These are phyloP conservation scores for Tolypocladium sp. DNA, from an alignment of 2,329 filamentous ascomycete genomes.

Conservation along the genomic window DNA sequence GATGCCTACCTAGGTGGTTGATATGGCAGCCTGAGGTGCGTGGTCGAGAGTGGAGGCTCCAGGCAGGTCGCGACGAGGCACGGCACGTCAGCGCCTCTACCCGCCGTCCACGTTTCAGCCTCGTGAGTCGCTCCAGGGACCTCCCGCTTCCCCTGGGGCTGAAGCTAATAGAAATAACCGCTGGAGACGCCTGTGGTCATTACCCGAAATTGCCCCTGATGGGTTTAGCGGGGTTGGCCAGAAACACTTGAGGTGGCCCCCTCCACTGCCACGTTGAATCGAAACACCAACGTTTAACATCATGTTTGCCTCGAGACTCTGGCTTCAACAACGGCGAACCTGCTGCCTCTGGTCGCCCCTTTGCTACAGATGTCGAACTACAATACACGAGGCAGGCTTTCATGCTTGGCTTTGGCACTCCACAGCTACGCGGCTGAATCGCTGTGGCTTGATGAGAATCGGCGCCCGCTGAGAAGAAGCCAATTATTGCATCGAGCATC, in stretches of 20 bases:
- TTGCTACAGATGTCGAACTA: not conserved
- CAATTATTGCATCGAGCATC: not conserved
- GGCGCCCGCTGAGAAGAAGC: not conserved
- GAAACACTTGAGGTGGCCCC: no score
- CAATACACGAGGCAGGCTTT: not conserved
- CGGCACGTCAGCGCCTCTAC: not conserved
- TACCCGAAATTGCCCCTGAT: no score
- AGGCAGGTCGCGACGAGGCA: not conserved
- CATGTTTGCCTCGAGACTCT: no score
- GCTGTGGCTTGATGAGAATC: not conserved
- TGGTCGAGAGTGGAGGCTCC: not conserved
- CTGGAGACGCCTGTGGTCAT: no score
- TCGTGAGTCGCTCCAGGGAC: not conserved
- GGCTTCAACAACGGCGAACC: no score
- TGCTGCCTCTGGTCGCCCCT: no score
- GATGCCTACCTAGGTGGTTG: not conserved
- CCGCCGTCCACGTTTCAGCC: not conserved
- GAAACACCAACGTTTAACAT: no score
- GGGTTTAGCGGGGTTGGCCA: no score
- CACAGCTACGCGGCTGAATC: not conserved
- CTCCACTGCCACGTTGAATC: no score
- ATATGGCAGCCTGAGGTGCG: not conserved
- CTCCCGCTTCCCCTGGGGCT: not conserved
- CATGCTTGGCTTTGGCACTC: not conserved
- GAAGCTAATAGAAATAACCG: not conserved